Percentiles rank a stretch among this genome's conserved stretches.
These are phyloP conservation scores for Royoungia palumana DNA, from an alignment of 768 basidiomycete species.

Conservation along the genomic window DNA sequence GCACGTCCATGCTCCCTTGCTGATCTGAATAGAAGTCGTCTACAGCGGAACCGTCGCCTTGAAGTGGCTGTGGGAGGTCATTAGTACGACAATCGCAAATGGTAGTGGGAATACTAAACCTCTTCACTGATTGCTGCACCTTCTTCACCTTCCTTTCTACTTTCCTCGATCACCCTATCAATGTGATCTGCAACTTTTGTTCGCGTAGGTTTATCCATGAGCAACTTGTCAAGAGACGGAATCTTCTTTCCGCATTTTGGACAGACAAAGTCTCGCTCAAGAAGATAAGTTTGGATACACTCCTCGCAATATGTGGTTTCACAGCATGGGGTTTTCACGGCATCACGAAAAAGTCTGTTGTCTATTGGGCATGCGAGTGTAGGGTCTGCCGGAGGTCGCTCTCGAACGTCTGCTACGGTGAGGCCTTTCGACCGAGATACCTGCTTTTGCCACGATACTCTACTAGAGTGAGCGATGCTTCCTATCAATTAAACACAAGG, in stretches of 20 bases:
- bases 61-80: conserved; percentile 16
- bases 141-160: conserved; percentile 55
- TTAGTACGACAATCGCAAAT: conserved; percentile 3
- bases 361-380: conserved; percentile 87
- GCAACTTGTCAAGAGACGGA: conserved; percentile 82
- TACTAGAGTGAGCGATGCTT: conserved; percentile 30
- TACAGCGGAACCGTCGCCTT: conserved; percentile 32
- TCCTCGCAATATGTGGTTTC: conserved; percentile 91
- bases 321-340: conserved; percentile 95
- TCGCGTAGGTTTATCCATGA: conserved; percentile 75
- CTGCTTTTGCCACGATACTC: conserved; percentile 95
- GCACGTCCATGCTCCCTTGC: conserved; percentile 69
- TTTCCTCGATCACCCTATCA: conserved; percentile 75
- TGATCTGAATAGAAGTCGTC: conserved; percentile 74
- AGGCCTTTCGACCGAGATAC: conserved; percentile 74
- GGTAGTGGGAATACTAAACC: conserved; percentile 25
- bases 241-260: conserved; percentile 88
- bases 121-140: conserved; percentile 35
- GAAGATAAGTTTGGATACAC: conserved; percentile 90
- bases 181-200: conserved; percentile 80
- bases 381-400: conserved; percentile 74
- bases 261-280: conserved; percentile 94
- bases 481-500: not conserved
- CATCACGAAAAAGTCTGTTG: conserved; percentile 89
- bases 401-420: conserved; percentile 86